Percentiles rank a stretch among this genome's conserved stretches.
These are phyloP conservation scores for Coemansia biformis DNA, from an alignment of 192 early-diverging fungal species.

Conservation along the genomic window DNA sequence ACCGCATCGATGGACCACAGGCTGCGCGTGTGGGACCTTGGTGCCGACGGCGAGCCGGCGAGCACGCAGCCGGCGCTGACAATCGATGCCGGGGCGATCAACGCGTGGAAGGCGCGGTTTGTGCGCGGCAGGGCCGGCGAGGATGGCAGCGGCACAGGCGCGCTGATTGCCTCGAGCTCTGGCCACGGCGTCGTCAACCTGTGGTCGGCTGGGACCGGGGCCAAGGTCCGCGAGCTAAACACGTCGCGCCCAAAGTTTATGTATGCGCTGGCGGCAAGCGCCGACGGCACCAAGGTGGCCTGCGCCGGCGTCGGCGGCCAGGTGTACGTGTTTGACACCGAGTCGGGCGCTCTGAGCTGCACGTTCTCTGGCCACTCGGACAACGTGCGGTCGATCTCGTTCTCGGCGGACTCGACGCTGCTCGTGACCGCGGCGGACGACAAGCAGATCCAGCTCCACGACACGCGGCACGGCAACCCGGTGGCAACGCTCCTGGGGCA, in stretches of 20 bases:
- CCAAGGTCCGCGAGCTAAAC: constrained; percentile 30
- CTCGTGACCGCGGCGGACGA: constrained; percentile 41
- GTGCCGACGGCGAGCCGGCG: background rate
- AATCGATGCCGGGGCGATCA: constrained; percentile 32
- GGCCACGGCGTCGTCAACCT: constrained; percentile 35
- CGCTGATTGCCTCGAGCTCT: constrained; percentile 33
- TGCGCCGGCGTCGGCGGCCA: constrained; percentile 36
- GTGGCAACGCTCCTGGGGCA: constrained; percentile 38
- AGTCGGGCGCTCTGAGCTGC: constrained; percentile 21
- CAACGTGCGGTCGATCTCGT: constrained; percentile 41
- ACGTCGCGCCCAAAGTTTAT: constrained; percentile 43
- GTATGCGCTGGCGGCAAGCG: constrained; percentile 37
- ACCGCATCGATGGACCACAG: constrained; percentile 51
- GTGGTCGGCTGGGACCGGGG: constrained; percentile 27
- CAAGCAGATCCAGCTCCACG: constrained; percentile 47
- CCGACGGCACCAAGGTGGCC: constrained; percentile 31
- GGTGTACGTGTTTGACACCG: constrained; percentile 39
- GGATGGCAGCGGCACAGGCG: background rate
- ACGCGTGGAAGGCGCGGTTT: constrained; percentile 45
- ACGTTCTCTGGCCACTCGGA: constrained; percentile 47
- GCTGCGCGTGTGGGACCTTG: constrained; percentile 39
- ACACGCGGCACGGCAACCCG: constrained; percentile 34
- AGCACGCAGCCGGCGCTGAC: constrained; percentile 11
- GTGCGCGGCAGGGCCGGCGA: constrained; percentile 8
- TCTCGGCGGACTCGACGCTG: constrained; percentile 40